phyloP scores from a whole-genome alignment of 2,329 filamentous ascomycete genomes.

The Colletotrichum siamense region DNA sequence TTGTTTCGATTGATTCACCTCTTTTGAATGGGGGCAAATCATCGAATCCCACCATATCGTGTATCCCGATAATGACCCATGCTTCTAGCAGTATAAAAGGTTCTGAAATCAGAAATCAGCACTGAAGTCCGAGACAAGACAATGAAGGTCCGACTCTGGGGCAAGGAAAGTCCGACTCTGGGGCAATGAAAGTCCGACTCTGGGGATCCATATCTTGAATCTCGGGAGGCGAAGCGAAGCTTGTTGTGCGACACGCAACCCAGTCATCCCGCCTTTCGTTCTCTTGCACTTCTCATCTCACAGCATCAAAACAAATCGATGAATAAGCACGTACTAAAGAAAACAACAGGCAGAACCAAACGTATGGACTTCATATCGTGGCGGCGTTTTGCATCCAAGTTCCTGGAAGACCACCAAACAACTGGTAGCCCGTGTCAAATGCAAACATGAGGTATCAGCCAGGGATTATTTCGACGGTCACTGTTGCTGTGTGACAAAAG shows the following conservation, averaged over 20 bases:
- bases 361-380: fast-evolving
- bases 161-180: too few relatives aligned
- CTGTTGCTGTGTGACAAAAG: too few relatives aligned
- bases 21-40: background rate
- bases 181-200: background rate
- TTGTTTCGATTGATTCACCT: background rate
- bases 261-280: background rate
- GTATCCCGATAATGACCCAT: background rate
- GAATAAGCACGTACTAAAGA: background rate
- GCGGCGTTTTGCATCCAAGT: too few relatives aligned
- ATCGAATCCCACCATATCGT: background rate
- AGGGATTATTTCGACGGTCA: too few relatives aligned
- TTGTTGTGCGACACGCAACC: background rate
- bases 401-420: too few relatives aligned
- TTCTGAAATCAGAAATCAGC: background rate
- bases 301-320: background rate
- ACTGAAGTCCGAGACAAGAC: background rate
- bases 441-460: too few relatives aligned
- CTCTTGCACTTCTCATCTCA: background rate
- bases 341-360: background rate
- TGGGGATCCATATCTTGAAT: too few relatives aligned
- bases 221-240: background rate
- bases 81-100: background rate
- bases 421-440: fast-evolving
- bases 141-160: background rate